These are phyloP conservation scores for Leishmania arabica DNA, from an alignment of 208 protist species.

Conservation along the genomic window DNA sequence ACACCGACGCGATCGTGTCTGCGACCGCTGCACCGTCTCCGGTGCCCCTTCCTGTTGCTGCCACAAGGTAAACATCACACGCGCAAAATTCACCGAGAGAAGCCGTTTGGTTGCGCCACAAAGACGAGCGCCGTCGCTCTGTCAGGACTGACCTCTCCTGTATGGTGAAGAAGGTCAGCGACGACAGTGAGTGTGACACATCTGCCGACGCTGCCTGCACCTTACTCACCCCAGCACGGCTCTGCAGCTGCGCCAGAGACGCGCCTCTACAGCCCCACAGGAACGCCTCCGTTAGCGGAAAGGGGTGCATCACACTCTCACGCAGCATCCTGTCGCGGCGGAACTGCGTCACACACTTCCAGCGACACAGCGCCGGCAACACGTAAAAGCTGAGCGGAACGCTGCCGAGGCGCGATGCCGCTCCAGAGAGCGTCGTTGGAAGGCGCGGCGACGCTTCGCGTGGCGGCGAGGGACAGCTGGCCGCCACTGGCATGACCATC, in stretches of 20 bases:
- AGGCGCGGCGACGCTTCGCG: neutral
- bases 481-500: neutral
- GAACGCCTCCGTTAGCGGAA: constrained; percentile 14
- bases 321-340: constrained; percentile 20
- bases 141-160: constrained; percentile 20
- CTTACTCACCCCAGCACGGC: neutral
- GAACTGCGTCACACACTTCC: constrained; percentile 10
- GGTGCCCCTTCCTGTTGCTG: neutral
- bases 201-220: neutral
- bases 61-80: constrained; percentile 29
- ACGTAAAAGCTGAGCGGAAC: constrained; percentile 34
- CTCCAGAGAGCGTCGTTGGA: constrained; percentile 4
- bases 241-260: neutral
- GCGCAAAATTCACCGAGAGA: constrained; percentile 21
- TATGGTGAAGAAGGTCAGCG: constrained; percentile 28
- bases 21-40: neutral
- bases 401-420: constrained; percentile 1
- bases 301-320: constrained; percentile 16
- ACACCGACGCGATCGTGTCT: constrained; percentile 13
- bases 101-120: constrained; percentile 7
- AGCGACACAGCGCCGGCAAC: constrained; percentile 25
- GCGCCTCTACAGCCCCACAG: neutral
- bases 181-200: neutral
- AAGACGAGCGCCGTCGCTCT: constrained; percentile 12
- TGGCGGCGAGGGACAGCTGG: neutral